These are phyloP conservation scores for Balamuthia mandrillaris DNA, from an alignment of 208 protist genomes.

Conservation along the genomic window DNA sequence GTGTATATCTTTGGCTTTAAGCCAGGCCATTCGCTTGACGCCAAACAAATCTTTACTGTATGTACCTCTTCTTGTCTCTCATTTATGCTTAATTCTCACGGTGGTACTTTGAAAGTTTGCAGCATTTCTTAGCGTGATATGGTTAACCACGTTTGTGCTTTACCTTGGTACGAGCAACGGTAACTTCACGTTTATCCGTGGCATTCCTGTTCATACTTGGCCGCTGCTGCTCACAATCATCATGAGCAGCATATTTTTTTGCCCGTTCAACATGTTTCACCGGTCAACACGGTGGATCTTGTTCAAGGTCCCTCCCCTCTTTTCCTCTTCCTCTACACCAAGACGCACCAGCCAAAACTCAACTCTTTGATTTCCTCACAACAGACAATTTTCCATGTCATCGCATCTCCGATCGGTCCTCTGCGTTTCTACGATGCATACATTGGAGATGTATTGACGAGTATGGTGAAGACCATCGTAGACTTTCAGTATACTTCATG, in stretches of 20 bases:
- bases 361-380: not conserved
- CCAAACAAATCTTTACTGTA: slow-evolving; percentile 31
- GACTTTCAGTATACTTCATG: slow-evolving; percentile 53
- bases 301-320: not conserved
- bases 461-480: slow-evolving; percentile 53
- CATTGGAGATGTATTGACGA: slow-evolving; percentile 51
- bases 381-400: not conserved
- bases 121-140: slow-evolving; percentile 30
- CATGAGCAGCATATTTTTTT: slow-evolving; percentile 35
- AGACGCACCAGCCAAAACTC: not conserved
- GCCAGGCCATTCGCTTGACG: slow-evolving; percentile 15
- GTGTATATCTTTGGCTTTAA: slow-evolving; percentile 55
- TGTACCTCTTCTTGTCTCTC: not conserved
- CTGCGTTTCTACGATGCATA: slow-evolving; percentile 43
- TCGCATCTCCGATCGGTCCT: slow-evolving; percentile 40
- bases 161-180: slow-evolving; percentile 17
- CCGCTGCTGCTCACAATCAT: slow-evolving; percentile 41
- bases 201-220: not conserved
- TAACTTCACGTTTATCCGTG: not conserved
- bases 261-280: slow-evolving; percentile 53
- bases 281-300: slow-evolving; percentile 36
- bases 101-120: slow-evolving; percentile 16
- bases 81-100: not conserved
- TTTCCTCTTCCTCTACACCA: not conserved
- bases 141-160: slow-evolving; percentile 36